These are phyloP conservation scores for Fermentozyma sake DNA, from an alignment of 1,139 yeast genomes.

Conservation along the genomic window DNA sequence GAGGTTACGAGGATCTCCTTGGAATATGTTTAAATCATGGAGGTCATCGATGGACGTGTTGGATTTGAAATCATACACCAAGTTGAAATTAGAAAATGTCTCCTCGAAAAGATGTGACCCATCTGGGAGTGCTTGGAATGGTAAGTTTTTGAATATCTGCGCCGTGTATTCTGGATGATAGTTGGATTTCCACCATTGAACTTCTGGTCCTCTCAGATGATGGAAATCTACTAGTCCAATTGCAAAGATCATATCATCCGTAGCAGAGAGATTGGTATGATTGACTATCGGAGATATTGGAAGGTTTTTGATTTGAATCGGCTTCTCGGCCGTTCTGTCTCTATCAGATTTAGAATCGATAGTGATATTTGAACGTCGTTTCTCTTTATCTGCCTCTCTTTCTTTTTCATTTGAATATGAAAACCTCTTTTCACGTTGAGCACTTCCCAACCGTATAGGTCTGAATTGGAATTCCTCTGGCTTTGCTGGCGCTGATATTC, in stretches of 20 bases:
- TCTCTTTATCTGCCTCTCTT: not conserved
- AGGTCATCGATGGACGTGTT: conserved; percentile 42
- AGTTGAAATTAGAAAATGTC: conserved; percentile 85
- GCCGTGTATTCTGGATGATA: conserved; percentile 37
- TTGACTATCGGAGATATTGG: conserved; percentile 20
- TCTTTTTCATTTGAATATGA: conserved; percentile 3
- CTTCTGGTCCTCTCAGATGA: conserved; percentile 91
- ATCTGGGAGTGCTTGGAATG: conserved; percentile 94
- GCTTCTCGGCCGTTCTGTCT: no score
- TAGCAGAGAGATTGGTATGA: conserved; percentile 3
- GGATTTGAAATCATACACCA: conserved; percentile 64
- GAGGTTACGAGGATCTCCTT: conserved; percentile 44
- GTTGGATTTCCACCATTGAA: conserved; percentile 85
- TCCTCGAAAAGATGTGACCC: conserved; percentile 92
- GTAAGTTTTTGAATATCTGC: conserved; percentile 76
- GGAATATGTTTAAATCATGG: conserved; percentile 41
- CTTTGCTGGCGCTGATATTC: conserved; percentile 6
- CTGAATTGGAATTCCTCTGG: conserved; percentile 31
- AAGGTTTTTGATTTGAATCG: conserved; percentile 35
- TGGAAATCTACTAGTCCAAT: conserved; percentile 91
- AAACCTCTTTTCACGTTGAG: conserved; percentile 8
- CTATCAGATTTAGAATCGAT: no score
- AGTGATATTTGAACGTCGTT: no score
- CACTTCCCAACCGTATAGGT: conserved; percentile 28
- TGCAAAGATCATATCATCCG: conserved; percentile 59